These are phyloP conservation scores for Chenopodium berlandieri DNA, from an alignment of 148 eudicot genomes.

Conservation along the genomic window DNA sequence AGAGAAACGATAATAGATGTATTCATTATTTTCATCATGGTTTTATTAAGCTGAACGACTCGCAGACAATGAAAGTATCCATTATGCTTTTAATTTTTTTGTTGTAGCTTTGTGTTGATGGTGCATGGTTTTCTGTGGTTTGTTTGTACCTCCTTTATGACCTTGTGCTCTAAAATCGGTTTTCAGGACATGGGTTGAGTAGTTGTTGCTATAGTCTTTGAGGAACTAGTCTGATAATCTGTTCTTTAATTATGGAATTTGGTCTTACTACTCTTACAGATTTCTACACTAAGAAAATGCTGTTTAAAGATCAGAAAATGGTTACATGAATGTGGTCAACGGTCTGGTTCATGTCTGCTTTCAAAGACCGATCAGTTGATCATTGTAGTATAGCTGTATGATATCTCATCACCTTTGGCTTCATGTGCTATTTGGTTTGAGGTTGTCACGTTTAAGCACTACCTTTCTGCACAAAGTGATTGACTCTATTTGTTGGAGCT, in stretches of 20 bases:
- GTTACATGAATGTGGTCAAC: not conserved
- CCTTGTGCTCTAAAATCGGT: constrained; percentile 5
- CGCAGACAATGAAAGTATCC: not conserved
- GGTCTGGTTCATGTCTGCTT: constrained; percentile 2
- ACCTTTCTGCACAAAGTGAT: not conserved
- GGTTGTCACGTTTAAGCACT: constrained; percentile 2
- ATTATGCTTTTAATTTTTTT: not conserved
- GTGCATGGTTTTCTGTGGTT: not conserved
- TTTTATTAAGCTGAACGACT: not conserved
- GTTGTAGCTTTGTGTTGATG: constrained; percentile 1
- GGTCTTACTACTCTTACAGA: too few relatives aligned
- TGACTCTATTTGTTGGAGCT: constrained; percentile 9
- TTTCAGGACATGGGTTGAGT: constrained; percentile 29
- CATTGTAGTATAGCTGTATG: constrained; percentile 9
- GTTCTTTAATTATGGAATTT: constrained; percentile 6
- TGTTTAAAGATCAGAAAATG: not conserved
- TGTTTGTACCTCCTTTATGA: not conserved
- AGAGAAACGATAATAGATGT: not conserved
- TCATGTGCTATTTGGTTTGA: not conserved
- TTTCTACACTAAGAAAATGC: not conserved
- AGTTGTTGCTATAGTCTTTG: not conserved
- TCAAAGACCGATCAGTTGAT: not conserved
- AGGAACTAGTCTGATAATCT: constrained; percentile 8
- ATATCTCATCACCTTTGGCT: constrained; percentile 12
- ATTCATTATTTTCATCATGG: not conserved